Conservation (phyloP, 164 flowering plant species). For the Annona squamosa region DNA sequence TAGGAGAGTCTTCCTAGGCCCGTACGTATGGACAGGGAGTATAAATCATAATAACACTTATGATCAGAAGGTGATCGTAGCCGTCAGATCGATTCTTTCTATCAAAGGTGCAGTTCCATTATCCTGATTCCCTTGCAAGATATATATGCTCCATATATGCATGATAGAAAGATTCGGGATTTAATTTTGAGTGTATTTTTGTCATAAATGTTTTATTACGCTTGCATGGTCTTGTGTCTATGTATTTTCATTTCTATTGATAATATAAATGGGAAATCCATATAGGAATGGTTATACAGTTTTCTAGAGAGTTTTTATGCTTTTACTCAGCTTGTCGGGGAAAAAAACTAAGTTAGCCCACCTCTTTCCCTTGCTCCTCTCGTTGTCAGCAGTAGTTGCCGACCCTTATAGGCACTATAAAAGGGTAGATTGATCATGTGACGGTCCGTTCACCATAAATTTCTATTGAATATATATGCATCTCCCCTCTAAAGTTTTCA, state of each 20-base stretch:
- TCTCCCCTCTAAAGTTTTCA: not conserved
- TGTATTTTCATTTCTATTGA: not conserved
- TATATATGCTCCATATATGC: no score
- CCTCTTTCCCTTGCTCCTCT: not conserved
- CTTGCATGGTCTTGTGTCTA: not conserved
- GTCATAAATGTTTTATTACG: not conserved
- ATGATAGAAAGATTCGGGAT: no score
- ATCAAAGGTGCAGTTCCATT: no score
- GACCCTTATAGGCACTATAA: constrained; percentile 7
- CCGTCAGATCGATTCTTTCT: no score
- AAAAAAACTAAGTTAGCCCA: not conserved
- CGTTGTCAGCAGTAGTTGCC: constrained; percentile 3
- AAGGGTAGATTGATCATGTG: constrained; percentile 13
- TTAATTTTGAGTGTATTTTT: no score
- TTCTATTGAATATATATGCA: constrained; percentile 4
- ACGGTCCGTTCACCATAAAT: constrained; percentile 7
- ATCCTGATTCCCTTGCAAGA: no score
- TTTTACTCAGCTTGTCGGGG: not conserved
- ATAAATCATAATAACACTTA: no score
- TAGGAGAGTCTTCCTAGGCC: no score
- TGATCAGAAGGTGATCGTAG: no score
- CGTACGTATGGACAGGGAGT: no score
- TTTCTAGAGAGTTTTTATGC: not conserved
- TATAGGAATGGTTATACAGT: not conserved
- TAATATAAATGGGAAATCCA: no score